These are phyloP conservation scores for Pythium biforme DNA, from an alignment of 352 stramenopile species.

Conservation along the genomic window DNA sequence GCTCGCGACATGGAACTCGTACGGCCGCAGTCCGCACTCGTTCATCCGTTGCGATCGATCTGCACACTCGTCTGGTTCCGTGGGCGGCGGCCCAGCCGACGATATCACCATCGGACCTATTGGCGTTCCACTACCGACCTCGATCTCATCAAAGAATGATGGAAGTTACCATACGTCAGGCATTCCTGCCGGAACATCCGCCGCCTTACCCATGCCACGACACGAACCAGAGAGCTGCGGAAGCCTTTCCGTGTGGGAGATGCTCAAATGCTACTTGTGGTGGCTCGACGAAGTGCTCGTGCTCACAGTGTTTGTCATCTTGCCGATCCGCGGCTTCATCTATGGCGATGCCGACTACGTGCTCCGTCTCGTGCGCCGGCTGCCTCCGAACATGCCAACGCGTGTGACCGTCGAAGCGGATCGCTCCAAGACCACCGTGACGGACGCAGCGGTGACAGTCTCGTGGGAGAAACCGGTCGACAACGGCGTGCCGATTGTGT, in stretches of 20 bases:
- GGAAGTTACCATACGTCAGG: neutral
- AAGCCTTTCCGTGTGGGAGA: constrained; percentile 12
- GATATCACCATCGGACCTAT: neutral
- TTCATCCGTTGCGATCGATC: constrained; percentile 54
- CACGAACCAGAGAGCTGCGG: constrained; percentile 12
- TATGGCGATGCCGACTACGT: constrained; percentile 81
- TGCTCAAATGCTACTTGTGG: constrained; percentile 76
- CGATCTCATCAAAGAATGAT: neutral
- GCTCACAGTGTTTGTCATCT: constrained; percentile 67
- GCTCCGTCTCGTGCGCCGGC: constrained; percentile 56
- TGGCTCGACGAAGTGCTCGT: constrained; percentile 85
- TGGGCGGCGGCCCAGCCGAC: neutral
- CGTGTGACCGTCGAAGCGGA: constrained; percentile 71
- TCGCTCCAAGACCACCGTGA: constrained; percentile 49
- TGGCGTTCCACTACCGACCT: neutral
- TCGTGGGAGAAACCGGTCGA: constrained; percentile 80
- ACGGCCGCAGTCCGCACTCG: constrained; percentile 59
- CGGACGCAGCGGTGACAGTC: constrained; percentile 55
- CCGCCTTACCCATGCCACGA: neutral
- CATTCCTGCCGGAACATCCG: neutral
- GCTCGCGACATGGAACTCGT: constrained; percentile 82
- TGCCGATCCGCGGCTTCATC: constrained; percentile 79
- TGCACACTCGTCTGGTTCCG: neutral
- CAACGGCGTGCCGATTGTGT: constrained; percentile 80
- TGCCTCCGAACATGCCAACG: constrained; percentile 81